Evolutionary conservation across 2,329 filamentous ascomycete species (phyloP), one percentile per base, ranked within the genome.

Genomic region (Fusarium multiceps): DNA sequence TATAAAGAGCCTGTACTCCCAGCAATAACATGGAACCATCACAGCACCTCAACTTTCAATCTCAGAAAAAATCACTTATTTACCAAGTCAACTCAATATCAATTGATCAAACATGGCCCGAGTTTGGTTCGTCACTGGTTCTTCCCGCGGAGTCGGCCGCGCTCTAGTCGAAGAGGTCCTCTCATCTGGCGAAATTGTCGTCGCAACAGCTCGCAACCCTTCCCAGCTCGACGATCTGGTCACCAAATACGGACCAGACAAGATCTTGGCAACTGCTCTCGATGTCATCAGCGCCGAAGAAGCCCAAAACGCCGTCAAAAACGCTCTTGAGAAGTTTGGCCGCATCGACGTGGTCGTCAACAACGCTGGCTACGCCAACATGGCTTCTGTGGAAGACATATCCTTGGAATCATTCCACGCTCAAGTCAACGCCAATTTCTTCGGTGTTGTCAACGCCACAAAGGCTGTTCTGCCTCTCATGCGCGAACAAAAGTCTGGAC

Each of bases 341-440:
- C 83, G 85, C 10, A 77, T 90, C 46, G 87, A 90, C 73, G 84
- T 89, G 2, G 84, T 89, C 7, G 82, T 88, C 62, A 89, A 89
- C 78, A 89, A 89, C 51, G 87, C 87, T 6, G 88, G 87, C 4
- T 89, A 88, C 62, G 85, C 85, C n/a, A 77, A 87, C 2, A 73
- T 78, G 8, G 85, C 84, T 14, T 82, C 84, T 2, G 83, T 89
- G 49, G 88, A 90, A 71, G 83, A 84, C 9, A 75, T 86, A 4
- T 78, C 79, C 2, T 80, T 87, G 3, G 73, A 80, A 4, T 81
- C 87, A 30, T 83, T 86, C 43, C 80, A 83, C 3, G 81, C 75
- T 4, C 84, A 89, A 71, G 83, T 90, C 76, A 85, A 90, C 51
- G 82, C 87, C 63, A 90, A 90, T 71, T 86, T 89, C 72, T 88